Base-by-base conservation (phyloP, 768 basidiomycete species). In the Exidia glandulosa region DNA sequence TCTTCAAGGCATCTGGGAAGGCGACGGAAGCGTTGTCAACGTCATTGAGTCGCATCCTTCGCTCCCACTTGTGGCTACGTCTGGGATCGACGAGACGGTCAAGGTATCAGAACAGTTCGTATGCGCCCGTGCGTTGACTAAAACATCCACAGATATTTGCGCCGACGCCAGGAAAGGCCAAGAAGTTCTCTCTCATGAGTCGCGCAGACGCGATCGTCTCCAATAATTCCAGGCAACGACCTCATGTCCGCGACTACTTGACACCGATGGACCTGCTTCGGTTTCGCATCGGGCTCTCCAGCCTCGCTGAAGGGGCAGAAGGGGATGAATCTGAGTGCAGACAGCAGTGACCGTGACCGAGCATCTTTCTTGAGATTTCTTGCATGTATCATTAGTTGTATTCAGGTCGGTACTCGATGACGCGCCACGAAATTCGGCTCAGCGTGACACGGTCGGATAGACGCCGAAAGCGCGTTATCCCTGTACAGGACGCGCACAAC, bases 51-150 rank as follows among this genome's bases (percentile, higher is more conserved):
- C 82, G 1, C 90, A 94, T 64, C 77, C 92, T 0, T 78, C 82
- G 47, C 72, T 93, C 16, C 91, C 92, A 0, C 71, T 94, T 25
- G 69, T 92, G n/a, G 90, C 91, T 3, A 85, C 88, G 48, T 89
- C 87, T 68, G 93, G 93, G 1, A 93, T 95, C 56, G 93, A 94
- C 66, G 74, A 77, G 12, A 90, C 89, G 10, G 80, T 94, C 54
- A 94, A 95, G 79, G 88, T 88, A 60, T 62, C 73, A 58, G 56
- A 48, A 37, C 37, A 47, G 32, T 62, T 7, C 6, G 19, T 45
- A 52, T 30, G 30, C 13, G 31, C 13, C 50, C 25, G n/a, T n/a
- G n/a, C n/a, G n/a, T n/a, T n/a, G n/a, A n/a, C 52, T 29, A 34
- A 65, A 62, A 47, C 48, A 56, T 14, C 10, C 25, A 10, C 60